These are phyloP conservation scores for Phytophthora cactorum DNA, from an alignment of 352 stramenopile species.

Conservation along the genomic window DNA sequence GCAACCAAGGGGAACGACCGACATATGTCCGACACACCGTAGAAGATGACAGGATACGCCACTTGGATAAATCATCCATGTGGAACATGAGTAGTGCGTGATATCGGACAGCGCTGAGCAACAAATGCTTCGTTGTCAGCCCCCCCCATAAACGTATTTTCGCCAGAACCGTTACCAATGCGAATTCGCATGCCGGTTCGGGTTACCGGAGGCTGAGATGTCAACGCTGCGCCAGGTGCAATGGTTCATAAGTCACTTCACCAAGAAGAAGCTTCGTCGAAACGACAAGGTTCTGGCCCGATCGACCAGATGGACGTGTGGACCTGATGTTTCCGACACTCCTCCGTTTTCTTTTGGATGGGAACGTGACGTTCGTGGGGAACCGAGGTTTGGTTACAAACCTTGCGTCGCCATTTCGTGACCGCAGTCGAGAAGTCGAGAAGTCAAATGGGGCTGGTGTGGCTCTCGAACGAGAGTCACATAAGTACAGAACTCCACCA, in stretches of 20 bases:
- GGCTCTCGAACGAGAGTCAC: not conserved
- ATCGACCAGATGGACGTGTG: no score
- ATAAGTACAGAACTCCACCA: not conserved
- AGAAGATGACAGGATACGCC: constrained; percentile 18
- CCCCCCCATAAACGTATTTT: constrained; percentile 7
- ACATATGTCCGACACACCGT: constrained; percentile 19
- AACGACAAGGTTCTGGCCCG: no score
- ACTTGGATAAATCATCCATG: constrained; percentile 21
- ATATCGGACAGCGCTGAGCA: not conserved
- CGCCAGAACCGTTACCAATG: not conserved
- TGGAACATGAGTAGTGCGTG: constrained; percentile 14
- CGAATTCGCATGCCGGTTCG: no score
- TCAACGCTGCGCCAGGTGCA: no score
- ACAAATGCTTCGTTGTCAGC: not conserved
- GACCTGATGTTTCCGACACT: not conserved
- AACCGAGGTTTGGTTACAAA: not conserved
- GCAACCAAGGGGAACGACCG: constrained; percentile 25
- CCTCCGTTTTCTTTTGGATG: no score
- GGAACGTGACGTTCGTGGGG: not conserved
- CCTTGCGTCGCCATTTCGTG: not conserved
- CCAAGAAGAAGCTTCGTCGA: no score
- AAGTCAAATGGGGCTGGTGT: not conserved
- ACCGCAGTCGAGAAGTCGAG: not conserved
- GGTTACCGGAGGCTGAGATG: no score
- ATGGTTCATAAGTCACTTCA: no score